Percentiles rank a stretch among this genome's conserved stretches.
Evolutionary conservation across 1,284 basidiomycete genomes (phyloP).

Genomic region (Mycena sp.): DNA sequence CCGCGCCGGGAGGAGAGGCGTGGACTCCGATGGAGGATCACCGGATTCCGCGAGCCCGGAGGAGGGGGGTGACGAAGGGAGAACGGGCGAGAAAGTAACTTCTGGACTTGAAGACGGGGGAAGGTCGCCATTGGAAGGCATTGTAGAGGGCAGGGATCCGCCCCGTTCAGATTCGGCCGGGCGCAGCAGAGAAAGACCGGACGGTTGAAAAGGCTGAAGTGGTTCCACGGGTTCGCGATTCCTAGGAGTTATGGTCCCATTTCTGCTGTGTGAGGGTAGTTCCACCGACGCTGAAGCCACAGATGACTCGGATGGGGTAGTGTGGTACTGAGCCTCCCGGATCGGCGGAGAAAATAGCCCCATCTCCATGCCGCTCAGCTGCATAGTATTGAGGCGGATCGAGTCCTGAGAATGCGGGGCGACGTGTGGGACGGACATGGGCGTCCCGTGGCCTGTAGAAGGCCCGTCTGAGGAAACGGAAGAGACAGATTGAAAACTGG

Average conservation of each 20-base stretch:
- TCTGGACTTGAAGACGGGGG: background rate
- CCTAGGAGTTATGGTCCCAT: slow-evolving; percentile 26
- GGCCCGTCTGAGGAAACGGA: slow-evolving; percentile 21
- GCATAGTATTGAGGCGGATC: slow-evolving; percentile 73
- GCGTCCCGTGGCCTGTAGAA: slow-evolving; percentile 21
- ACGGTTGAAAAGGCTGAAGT: slow-evolving; percentile 28
- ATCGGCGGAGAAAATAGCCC: slow-evolving; percentile 36
- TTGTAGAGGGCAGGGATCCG: slow-evolving; percentile 8
- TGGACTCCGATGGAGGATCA: slow-evolving; percentile 14
- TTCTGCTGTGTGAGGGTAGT: background rate
- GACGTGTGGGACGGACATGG: slow-evolving; percentile 38
- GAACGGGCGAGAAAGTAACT: background rate
- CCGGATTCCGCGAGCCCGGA: background rate
- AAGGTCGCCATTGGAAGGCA: background rate
- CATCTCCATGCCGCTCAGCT: slow-evolving; percentile 65
- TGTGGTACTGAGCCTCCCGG: slow-evolving; percentile 17
- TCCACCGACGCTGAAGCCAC: background rate
- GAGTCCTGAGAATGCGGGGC: slow-evolving; percentile 62
- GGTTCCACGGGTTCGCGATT: slow-evolving; percentile 5
- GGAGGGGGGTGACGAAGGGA: background rate
- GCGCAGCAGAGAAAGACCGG: slow-evolving; percentile 44
- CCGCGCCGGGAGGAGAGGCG: slow-evolving; percentile 18
- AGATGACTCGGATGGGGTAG: slow-evolving; percentile 37
- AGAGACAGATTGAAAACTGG: slow-evolving; percentile 19
- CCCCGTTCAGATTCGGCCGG: slow-evolving; percentile 22